These are phyloP conservation scores for Myxozyma mucilagina DNA, from an alignment of 805 yeast species.

Conservation along the genomic window DNA sequence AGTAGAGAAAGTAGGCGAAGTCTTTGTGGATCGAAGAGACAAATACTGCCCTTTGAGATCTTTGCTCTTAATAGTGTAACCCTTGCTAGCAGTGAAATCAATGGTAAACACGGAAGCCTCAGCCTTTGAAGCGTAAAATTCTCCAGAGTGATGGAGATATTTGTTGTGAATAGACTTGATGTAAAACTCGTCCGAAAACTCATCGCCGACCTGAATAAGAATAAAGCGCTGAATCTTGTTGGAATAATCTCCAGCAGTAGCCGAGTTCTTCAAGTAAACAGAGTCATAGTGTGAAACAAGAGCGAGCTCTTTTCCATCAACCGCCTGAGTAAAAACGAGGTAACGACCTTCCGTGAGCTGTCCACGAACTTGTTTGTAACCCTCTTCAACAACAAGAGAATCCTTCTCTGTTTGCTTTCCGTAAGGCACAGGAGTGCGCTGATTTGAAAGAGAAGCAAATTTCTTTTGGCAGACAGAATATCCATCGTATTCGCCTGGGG, in stretches of 20 bases:
- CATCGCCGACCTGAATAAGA: conserved; percentile 15
- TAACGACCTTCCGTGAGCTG: conserved; percentile 34
- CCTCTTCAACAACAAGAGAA: conserved; percentile 29
- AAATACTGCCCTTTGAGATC: conserved; percentile 3
- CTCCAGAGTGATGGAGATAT: conserved; percentile 8
- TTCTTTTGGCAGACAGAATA: conserved; percentile 16
- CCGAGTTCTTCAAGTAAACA: neutral
- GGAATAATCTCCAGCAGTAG: neutral
- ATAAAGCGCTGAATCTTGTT: conserved; percentile 6
- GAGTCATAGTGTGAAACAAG: conserved; percentile 1
- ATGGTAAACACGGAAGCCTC: conserved; percentile 8
- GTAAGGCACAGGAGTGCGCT: conserved; percentile 33
- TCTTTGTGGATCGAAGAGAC: neutral
- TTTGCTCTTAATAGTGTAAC: conserved; percentile 10
- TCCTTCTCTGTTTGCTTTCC: conserved; percentile 26
- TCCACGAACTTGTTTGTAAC: conserved; percentile 32
- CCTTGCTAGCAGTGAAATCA: conserved; percentile 6
- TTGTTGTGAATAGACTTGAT: conserved; percentile 10
- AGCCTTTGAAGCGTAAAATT: neutral
- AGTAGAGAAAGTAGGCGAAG: neutral
- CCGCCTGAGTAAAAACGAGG: conserved; percentile 18
- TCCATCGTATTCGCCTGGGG: conserved; percentile 18
- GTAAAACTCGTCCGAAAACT: conserved; percentile 12
- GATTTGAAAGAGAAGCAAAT: conserved; percentile 3
- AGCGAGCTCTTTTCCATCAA: neutral